phyloP scores from a whole-genome alignment of 306 rosid genomes.

The Lupinus albus region DNA sequence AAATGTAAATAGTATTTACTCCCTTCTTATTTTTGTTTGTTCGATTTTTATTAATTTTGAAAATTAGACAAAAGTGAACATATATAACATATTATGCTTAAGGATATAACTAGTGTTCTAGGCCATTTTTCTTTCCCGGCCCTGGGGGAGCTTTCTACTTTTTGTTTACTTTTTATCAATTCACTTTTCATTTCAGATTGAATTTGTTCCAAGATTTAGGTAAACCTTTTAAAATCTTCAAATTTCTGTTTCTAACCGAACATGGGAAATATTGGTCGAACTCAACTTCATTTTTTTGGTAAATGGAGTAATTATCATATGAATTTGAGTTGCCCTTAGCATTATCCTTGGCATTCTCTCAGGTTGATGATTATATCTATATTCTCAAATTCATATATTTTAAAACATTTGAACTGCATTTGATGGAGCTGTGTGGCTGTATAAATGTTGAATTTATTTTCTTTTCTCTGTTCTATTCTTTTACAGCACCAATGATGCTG shows the following conservation, averaged over 20 bases:
- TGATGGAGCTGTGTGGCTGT: not conserved
- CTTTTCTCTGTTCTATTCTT: not conserved
- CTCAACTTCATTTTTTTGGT: not conserved
- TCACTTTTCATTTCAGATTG: not conserved
- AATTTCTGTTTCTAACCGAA: not conserved
- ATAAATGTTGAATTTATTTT: conserved; percentile 29
- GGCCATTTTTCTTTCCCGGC: not conserved
- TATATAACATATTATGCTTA: not conserved
- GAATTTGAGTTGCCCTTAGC: not conserved
- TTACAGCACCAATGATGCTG: conserved; percentile 73
- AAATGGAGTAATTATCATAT: not conserved
- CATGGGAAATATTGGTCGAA: not conserved
- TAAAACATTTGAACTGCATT: conserved; percentile 3
- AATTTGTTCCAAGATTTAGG: not conserved
- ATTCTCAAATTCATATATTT: not conserved
- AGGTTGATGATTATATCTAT: not conserved
- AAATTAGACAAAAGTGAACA: not conserved
- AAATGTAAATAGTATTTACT: not conserved
- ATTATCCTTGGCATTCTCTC: not conserved
- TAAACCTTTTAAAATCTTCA: not conserved
- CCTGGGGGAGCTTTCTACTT: not conserved
- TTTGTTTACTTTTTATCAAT: not conserved
- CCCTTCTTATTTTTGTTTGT: not conserved
- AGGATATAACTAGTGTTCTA: not conserved
- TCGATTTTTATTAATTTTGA: not conserved